These are phyloP conservation scores for Chondrus crispus DNA, from an alignment of 23 red algal genomes.

Conservation along the genomic window DNA sequence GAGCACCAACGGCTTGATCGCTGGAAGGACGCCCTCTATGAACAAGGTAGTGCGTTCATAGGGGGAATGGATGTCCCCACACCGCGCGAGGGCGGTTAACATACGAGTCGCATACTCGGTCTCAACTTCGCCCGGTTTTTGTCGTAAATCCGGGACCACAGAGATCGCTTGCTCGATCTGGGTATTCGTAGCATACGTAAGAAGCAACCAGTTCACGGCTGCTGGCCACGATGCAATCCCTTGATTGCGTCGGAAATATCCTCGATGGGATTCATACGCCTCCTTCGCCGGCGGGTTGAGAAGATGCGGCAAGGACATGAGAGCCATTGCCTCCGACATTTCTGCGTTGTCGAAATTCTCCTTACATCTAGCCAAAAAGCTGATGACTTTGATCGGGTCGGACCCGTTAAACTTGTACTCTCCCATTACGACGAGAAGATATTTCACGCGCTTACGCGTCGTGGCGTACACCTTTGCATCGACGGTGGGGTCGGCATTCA, in stretches of 20 bases:
- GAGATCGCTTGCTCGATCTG: not conserved
- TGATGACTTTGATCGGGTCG: not conserved
- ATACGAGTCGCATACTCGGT: not conserved
- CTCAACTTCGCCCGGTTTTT: not conserved
- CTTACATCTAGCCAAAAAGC: not conserved
- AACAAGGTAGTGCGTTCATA: not conserved
- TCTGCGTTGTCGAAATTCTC: not conserved
- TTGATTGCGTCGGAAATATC: not conserved
- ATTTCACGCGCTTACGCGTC: not conserved
- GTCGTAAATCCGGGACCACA: not conserved
- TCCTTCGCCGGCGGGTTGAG: not conserved
- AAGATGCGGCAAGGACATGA: not conserved
- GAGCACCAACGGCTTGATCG: not conserved
- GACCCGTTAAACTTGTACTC: not conserved
- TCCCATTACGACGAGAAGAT: not conserved
- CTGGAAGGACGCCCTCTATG: not conserved
- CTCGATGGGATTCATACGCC: not conserved
- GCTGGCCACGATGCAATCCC: not conserved
- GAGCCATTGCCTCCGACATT: not conserved
- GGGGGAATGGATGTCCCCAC: not conserved
- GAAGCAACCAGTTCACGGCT: not conserved
- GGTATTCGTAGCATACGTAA: not conserved
- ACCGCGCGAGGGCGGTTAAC: not conserved
- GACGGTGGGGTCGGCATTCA: too few relatives aligned
- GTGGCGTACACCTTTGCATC: too few relatives aligned